Conservation (phyloP, 2,329 filamentous ascomycete genomes). For the Colletotrichum shisoi region DNA sequence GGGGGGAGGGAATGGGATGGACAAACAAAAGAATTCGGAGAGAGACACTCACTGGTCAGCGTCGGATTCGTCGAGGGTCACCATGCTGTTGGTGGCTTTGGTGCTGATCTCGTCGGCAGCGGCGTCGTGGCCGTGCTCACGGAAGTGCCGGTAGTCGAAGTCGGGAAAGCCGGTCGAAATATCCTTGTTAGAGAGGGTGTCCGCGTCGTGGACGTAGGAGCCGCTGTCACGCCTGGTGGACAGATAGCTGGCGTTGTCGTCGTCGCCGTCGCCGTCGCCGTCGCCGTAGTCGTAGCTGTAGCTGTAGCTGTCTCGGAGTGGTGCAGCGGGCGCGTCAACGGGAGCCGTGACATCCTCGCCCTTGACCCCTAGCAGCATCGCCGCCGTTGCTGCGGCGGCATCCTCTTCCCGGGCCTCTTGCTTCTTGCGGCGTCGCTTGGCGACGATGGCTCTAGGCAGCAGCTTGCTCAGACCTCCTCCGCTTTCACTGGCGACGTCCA, state of each 20-base stretch:
- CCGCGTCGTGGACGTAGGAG: slow-evolving; percentile 48
- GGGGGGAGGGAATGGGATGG: no score
- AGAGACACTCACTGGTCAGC: slow-evolving; percentile 16
- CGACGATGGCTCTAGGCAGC: slow-evolving; percentile 60
- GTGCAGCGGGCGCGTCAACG: slow-evolving; percentile 33
- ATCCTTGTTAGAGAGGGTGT: slow-evolving; percentile 21
- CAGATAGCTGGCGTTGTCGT: slow-evolving; percentile 45
- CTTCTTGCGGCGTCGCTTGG: slow-evolving; percentile 59
- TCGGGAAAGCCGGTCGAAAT: slow-evolving; percentile 35
- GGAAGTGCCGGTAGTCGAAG: slow-evolving; percentile 19
- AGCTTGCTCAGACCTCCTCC: slow-evolving; percentile 56
- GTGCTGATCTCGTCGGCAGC: slow-evolving; percentile 21
- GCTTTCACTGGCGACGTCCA: slow-evolving; percentile 26
- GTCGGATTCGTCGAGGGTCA: slow-evolving; percentile 22
- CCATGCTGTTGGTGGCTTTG: slow-evolving; percentile 22
- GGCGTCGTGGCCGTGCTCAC: slow-evolving; percentile 8
- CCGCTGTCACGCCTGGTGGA: slow-evolving; percentile 51
- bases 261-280: slow-evolving; percentile 10
- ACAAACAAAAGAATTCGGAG: slow-evolving; percentile 7
- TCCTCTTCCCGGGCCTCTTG: slow-evolving; percentile 52
- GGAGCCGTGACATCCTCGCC: slow-evolving; percentile 35
- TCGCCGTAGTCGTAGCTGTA: no score
- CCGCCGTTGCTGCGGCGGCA: slow-evolving; percentile 40
- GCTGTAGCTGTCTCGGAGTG: slow-evolving; percentile 39
- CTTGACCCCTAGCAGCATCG: slow-evolving; percentile 37